Evolutionary conservation across 179 eudicot genomes (phyloP).

Genomic region (Camellia oleifera): DNA sequence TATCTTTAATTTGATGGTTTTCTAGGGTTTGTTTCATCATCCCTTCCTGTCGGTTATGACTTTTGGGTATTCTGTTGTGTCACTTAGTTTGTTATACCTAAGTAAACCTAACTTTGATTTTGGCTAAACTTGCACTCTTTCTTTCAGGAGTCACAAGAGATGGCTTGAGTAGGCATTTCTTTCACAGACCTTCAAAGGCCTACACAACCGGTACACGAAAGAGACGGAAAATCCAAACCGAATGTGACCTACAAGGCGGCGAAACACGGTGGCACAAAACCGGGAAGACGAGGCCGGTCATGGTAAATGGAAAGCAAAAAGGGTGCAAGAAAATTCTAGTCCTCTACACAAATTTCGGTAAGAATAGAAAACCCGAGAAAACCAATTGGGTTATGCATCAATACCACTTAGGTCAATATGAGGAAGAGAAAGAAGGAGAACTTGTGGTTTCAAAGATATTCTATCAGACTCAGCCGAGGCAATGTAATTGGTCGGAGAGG

Average conservation of each 20-base stretch:
- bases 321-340: conserved; percentile 94
- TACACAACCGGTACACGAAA: conserved; percentile 96
- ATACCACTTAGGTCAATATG: conserved; percentile 80
- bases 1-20: conserved; percentile 2
- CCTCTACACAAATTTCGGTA: conserved; percentile 80
- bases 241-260: conserved; percentile 82
- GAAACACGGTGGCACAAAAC: conserved; percentile 98
- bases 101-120: conserved; percentile 51
- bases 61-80: conserved; percentile 8
- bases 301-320: conserved; percentile 76
- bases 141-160: conserved; percentile 79
- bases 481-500: conserved; percentile 58
- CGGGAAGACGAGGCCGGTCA: conserved; percentile 86
- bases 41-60: conserved; percentile 31
- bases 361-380: conserved; percentile 84
- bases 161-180: conserved; percentile 89
- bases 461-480: conserved; percentile 91
- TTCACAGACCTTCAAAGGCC: conserved; percentile 96
- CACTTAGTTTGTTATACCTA: conserved; percentile 55
- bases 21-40: conserved; percentile 24
- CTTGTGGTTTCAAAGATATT: conserved; percentile 94
- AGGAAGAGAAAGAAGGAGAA: conserved; percentile 91
- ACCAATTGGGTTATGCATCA: conserved; percentile 99
- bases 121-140: background rate
- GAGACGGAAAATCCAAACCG: conserved; percentile 90